Evolutionary conservation across 2,329 filamentous ascomycete species (phyloP).

Genomic region (Verticillium albo-atrum): DNA sequence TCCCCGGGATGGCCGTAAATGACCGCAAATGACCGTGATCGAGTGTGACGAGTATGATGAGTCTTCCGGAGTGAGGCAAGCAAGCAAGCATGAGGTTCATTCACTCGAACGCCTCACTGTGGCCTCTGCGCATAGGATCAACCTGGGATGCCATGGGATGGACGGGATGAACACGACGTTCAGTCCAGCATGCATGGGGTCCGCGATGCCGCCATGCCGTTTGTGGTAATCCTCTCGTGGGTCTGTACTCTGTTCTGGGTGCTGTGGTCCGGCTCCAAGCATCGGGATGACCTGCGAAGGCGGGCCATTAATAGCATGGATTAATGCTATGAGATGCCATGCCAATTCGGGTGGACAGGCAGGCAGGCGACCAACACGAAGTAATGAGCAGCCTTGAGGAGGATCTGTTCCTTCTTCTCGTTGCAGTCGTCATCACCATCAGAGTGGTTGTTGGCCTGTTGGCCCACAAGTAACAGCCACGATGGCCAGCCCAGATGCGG

Average conservation of each 20-base stretch:
- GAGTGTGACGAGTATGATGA: background rate
- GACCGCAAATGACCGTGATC: background rate
- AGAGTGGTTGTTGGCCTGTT: background rate
- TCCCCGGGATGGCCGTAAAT: too few species aligned
- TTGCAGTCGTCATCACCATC: background rate
- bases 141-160: background rate
- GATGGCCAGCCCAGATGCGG: background rate
- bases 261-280: background rate
- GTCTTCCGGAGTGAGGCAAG: background rate
- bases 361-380: too few species aligned
- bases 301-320: background rate
- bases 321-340: background rate
- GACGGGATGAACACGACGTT: background rate
- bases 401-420: background rate
- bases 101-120: background rate
- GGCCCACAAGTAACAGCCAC: background rate
- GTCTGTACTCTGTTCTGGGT: background rate
- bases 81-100: background rate
- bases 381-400: too few species aligned
- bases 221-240: conserved; percentile 1
- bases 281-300: background rate
- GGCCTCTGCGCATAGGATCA: background rate
- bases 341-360: background rate
- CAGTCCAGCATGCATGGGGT: background rate
- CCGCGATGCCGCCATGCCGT: background rate